phyloP scores from a whole-genome alignment of 2,329 filamentous ascomycete species.

The Pseudogymnoascus sp. region DNA sequence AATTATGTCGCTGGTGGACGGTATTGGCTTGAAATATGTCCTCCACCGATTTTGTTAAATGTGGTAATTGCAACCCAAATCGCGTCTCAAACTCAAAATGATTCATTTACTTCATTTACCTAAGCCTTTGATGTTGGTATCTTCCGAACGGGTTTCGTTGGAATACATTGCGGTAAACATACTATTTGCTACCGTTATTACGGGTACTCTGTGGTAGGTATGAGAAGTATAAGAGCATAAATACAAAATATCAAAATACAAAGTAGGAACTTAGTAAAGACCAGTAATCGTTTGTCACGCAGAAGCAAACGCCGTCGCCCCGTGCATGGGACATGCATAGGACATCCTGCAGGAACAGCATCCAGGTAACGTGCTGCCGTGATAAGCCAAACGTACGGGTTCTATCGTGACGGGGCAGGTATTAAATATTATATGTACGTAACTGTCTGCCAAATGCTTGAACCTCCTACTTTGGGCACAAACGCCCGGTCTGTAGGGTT shows the following conservation, averaged over 20 bases:
- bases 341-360: background rate
- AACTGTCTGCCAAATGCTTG: background rate
- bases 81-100: background rate
- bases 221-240: background rate
- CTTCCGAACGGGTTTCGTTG: background rate
- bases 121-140: background rate
- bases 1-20: background rate
- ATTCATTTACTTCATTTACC: background rate
- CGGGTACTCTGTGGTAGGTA: background rate
- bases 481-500: background rate
- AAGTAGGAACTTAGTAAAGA: background rate
- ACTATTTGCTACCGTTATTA: background rate
- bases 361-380: background rate
- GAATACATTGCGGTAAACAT: background rate
- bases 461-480: background rate
- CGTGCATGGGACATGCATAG: background rate
- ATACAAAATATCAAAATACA: background rate
- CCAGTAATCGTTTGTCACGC: background rate
- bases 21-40: background rate
- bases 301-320: background rate
- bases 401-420: background rate
- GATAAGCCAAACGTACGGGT: background rate
- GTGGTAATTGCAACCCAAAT: background rate
- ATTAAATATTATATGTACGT: conserved; percentile 1
- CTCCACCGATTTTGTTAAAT: background rate